Evolutionary conservation across 306 rosid species (phyloP).

Genomic region (Quercus glauca): DNA sequence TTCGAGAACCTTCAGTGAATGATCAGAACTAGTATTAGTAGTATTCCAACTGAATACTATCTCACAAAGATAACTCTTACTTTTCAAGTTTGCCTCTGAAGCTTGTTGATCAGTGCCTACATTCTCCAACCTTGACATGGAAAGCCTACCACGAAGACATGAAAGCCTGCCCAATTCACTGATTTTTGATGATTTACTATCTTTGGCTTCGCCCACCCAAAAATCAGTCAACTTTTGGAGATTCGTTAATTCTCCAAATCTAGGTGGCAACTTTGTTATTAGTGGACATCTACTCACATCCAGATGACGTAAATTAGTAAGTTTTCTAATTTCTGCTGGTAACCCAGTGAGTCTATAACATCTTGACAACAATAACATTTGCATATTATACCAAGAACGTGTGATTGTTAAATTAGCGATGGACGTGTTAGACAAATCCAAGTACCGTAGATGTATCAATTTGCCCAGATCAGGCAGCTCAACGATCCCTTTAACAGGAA

Average conservation of each 20-base stretch:
- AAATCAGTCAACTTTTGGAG: too few species aligned
- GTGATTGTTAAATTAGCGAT: not conserved
- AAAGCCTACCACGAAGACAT: too few species aligned
- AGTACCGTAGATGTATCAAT: conserved; percentile 12
- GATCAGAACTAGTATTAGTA: rapidly evolving
- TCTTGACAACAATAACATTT: not conserved
- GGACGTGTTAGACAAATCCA: not conserved
- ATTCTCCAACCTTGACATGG: not conserved
- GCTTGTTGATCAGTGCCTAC: not conserved
- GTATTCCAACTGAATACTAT: not conserved
- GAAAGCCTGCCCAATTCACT: too few species aligned
- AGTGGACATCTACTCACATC: not conserved
- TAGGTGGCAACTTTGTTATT: not conserved
- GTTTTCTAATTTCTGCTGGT: too few species aligned
- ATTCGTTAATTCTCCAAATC: too few species aligned
- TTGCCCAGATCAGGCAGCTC: not conserved
- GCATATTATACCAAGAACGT: conserved; percentile 18
- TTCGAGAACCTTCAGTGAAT: not conserved
- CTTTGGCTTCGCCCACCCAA: too few species aligned
- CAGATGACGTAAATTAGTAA: not conserved
- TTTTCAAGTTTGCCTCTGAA: not conserved
- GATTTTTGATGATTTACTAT: too few species aligned
- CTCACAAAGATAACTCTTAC: not conserved
- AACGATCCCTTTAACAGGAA: not conserved
- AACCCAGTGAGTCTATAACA: not conserved